Base-by-base conservation (phyloP, 73 alveolate genomes). In the Symbiodinium natans region DNA sequence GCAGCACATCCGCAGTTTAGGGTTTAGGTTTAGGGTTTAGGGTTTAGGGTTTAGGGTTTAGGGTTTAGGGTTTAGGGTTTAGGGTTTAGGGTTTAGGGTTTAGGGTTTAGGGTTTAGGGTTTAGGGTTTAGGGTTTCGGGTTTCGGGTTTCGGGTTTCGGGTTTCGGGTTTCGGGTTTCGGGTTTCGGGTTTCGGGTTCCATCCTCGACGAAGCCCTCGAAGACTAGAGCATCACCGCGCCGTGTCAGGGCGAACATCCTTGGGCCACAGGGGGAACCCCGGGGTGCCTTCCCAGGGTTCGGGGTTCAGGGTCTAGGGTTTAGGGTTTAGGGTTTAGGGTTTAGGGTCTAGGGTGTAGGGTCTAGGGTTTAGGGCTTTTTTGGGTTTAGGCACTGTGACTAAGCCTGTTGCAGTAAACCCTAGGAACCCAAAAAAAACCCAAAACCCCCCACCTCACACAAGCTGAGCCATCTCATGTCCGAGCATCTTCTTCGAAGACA, bases 191-290 rank as follows among this genome's bases (percentile, higher is more conserved):
- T 43, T 43, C 19, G 56, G 56, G 19, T 48, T 13, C 63, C 63
- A 27, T 52, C 94, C 41, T 52, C 75, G 31, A 87, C 71, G 41
- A 87, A 87, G 68, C 68, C 84, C 6, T 87, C 94, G 42, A 87
- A 87, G 43, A 40, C 36, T 33, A 87, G 39, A 19, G 85, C 94
- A 34, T 59, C 94, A 8, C 94, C 94, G 15, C 84, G 68, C 3
- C 73, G 41, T 17, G 94, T 87, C 73, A 56, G 85, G 71, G 63
- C 94, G 42, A 87, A 87, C 94, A 87, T 87, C 94, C 94, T 87
- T 1, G 59, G 93, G 38, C 40, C 41, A n/a, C 17, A 5, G 40
- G 41, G 11, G 19, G 0, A 23, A 31, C 13, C 21, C 43, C 84
- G 68, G n/a, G 27, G 68, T 3, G 68, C 29, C 68, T 52, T 52